Conservation (phyloP, 2,329 filamentous ascomycete species). For the Thielaviopsis ethacetica region DNA sequence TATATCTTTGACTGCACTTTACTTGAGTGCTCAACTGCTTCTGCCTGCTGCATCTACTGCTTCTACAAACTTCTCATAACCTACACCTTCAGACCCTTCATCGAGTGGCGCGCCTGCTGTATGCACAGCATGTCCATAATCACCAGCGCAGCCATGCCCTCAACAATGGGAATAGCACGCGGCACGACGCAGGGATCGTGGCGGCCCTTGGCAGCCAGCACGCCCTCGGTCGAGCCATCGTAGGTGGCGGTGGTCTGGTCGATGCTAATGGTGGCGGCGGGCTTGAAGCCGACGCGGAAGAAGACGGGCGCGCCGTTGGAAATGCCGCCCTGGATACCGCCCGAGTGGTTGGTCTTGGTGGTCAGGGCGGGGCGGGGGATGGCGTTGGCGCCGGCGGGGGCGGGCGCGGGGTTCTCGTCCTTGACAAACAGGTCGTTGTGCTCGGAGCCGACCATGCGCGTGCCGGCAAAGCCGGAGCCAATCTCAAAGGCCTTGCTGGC, state of each 20-base stretch:
- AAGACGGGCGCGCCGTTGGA: conserved; percentile 87
- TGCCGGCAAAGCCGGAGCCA: conserved; percentile 79
- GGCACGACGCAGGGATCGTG: conserved; percentile 91
- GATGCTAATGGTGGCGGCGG: conserved; percentile 81
- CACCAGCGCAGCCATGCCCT: conserved; percentile 79
- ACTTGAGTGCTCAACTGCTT: too few species aligned
- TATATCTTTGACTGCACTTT: too few species aligned
- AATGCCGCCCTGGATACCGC: conserved; percentile 90
- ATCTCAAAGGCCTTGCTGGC: conserved; percentile 94
- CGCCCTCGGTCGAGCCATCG: conserved; percentile 50
- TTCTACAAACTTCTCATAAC: neutral
- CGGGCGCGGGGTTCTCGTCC: conserved; percentile 20
- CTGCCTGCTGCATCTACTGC: neutral
- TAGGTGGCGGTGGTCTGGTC: conserved; percentile 74
- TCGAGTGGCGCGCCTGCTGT: conserved; percentile 45
- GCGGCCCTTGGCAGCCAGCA: conserved; percentile 78
- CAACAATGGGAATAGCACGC: conserved; percentile 72
- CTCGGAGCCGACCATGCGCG: conserved; percentile 68
- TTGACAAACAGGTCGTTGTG: conserved; percentile 79
- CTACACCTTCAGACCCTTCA: conserved; percentile 11
- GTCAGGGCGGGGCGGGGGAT: conserved; percentile 43
- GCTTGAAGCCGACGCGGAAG: conserved; percentile 91
- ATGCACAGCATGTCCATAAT: conserved; percentile 77
- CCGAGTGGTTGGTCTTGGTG: conserved; percentile 88
- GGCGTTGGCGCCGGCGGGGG: conserved; percentile 26